Evolutionary conservation across 805 yeast species (phyloP).

Genomic region (Sugiyamaella floridensis): DNA sequence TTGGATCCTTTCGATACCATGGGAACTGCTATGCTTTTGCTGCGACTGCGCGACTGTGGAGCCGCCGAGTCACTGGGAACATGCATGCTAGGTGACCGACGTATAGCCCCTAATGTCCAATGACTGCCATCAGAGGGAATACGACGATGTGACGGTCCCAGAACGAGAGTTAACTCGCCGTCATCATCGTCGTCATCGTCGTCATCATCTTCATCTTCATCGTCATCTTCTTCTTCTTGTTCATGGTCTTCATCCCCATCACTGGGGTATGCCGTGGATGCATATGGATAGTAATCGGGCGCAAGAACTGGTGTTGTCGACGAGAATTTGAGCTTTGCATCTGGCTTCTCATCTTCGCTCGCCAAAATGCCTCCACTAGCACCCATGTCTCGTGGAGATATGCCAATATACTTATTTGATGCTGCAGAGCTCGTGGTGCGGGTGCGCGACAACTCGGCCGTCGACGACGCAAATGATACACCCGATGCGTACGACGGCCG

Average conservation of each 20-base stretch:
- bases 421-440: no score
- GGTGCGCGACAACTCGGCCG: neutral
- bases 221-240: constrained; percentile 12
- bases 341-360: neutral
- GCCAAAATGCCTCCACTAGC: neutral
- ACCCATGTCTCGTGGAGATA: no score
- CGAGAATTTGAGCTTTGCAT: neutral
- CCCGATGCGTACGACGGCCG: neutral
- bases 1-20: neutral
- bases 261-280: neutral
- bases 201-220: constrained; percentile 16
- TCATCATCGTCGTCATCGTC: constrained; percentile 16
- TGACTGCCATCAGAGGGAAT: constrained; percentile 1
- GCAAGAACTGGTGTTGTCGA: neutral
- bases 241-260: constrained; percentile 10
- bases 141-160: constrained; percentile 15
- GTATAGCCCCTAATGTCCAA: neutral
- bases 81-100: constrained; percentile 1
- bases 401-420: no score
- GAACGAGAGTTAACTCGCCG: constrained; percentile 22
- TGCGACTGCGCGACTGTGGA: neutral
- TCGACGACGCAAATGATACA: neutral
- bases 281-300: neutral
- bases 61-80: neutral
- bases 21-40: constrained; percentile 4